These are phyloP conservation scores for Cystofilobasidium macerans DNA, from an alignment of 768 basidiomycete genomes.

Conservation along the genomic window DNA sequence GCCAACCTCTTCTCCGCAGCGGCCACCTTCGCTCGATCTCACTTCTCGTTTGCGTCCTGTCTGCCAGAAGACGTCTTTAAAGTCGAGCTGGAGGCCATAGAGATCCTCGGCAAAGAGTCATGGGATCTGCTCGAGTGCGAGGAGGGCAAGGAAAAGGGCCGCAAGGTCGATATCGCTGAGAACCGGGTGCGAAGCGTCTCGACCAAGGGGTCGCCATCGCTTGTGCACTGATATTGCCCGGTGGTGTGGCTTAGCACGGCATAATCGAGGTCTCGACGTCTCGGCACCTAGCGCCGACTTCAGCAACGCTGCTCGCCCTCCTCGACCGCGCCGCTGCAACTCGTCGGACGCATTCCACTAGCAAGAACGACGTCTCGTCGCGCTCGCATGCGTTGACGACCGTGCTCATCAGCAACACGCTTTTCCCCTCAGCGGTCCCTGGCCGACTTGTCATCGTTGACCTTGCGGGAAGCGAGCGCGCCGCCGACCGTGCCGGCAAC, in stretches of 20 bases:
- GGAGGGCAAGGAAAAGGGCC: not conserved
- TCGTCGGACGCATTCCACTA: conserved; percentile 1
- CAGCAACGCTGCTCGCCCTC: conserved; percentile 1
- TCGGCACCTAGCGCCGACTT: not conserved
- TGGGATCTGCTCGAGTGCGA: conserved; percentile 3
- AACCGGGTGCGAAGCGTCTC: not conserved
- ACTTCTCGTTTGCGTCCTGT: not conserved
- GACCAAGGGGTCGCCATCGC: not conserved
- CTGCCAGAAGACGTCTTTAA: conserved; percentile 10
- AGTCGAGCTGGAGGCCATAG: conserved; percentile 5
- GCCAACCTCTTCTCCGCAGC: not conserved
- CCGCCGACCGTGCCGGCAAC: conserved; percentile 9
- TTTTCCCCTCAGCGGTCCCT: not conserved
- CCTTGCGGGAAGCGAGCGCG: conserved; percentile 16
- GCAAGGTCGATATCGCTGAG: conserved; percentile 9
- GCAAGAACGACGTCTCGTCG: conserved; percentile 15
- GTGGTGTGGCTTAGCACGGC: conserved; percentile 1
- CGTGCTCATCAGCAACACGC: conserved; percentile 6
- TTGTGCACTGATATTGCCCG: too few relatives aligned
- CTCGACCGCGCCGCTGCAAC: not conserved
- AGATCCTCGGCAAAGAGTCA: conserved; percentile 8
- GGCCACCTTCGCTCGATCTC: not conserved
- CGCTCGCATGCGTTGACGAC: conserved; percentile 17
- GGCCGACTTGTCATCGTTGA: conserved; percentile 17
- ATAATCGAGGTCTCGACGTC: conserved; percentile 4